These are phyloP conservation scores for Scedosporium aurantiacum DNA, from an alignment of 2,329 filamentous ascomycete species.

Conservation along the genomic window DNA sequence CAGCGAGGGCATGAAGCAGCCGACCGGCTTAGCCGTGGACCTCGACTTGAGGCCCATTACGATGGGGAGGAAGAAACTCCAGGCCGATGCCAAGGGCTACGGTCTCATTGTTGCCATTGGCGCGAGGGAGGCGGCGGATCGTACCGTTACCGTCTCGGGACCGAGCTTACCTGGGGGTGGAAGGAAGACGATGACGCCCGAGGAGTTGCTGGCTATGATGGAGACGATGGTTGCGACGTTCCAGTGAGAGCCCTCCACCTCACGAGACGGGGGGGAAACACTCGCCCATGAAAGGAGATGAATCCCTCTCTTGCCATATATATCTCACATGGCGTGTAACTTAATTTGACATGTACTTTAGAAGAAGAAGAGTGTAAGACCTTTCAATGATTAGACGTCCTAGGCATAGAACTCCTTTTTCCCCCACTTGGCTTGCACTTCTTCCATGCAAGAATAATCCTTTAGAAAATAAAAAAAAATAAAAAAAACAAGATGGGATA, in stretches of 20 bases:
- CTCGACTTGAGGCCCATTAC: slow-evolving; percentile 53
- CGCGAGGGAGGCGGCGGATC: slow-evolving; percentile 46
- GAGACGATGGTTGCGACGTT: slow-evolving; percentile 35
- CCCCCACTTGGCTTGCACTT: background rate
- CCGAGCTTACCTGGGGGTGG: slow-evolving; percentile 10
- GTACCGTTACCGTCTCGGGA: slow-evolving; percentile 41
- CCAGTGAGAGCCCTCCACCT: slow-evolving; percentile 30
- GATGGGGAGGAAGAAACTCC: slow-evolving; percentile 57
- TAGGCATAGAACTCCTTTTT: background rate
- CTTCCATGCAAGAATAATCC: background rate
- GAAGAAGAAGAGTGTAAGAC: background rate
- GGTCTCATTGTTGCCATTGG: slow-evolving; percentile 66
- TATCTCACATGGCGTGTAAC: background rate
- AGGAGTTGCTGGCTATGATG: slow-evolving; percentile 33
- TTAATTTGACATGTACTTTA: background rate
- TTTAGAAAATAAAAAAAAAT: background rate
- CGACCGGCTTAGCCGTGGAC: slow-evolving; percentile 56
- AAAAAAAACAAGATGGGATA: background rate
- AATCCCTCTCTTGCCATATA: background rate
- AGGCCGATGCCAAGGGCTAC: slow-evolving; percentile 63
- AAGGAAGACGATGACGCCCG: slow-evolving; percentile 30
- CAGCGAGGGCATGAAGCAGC: slow-evolving; percentile 35
- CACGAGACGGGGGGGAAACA: too few relatives aligned
- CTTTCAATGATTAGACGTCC: background rate
- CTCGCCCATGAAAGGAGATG: background rate